phyloP scores from a whole-genome alignment of 805 yeast genomes.

The Yarrowia sp. region DNA sequence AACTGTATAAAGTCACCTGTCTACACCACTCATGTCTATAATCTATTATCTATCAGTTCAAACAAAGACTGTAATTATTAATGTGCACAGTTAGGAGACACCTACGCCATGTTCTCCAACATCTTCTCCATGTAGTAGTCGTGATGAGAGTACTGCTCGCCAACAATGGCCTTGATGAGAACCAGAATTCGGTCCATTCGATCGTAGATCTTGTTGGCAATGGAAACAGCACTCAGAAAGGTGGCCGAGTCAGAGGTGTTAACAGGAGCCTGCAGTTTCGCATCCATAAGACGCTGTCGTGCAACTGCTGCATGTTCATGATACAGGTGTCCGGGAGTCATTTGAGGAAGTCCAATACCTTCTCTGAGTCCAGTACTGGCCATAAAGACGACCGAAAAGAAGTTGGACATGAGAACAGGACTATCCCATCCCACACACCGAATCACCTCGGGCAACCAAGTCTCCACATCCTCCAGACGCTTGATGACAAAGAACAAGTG shows the following conservation, averaged over 20 bases:
- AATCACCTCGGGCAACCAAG: constrained; percentile 31
- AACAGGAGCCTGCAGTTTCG: neutral
- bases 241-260: constrained; percentile 32
- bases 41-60: neutral
- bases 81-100: too few relatives aligned
- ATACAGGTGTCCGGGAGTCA: constrained; percentile 35
- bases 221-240: constrained; percentile 31
- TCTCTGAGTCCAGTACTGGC: constrained; percentile 33
- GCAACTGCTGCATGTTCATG: constrained; percentile 16
- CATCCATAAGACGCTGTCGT: neutral
- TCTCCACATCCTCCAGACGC: constrained; percentile 31
- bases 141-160: constrained; percentile 37
- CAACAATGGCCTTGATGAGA: constrained; percentile 38
- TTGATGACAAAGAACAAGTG: constrained; percentile 34
- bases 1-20: too few relatives aligned
- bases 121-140: constrained; percentile 27
- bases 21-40: too few relatives aligned
- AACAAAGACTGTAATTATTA: neutral
- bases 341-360: constrained; percentile 36
- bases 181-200: constrained; percentile 36
- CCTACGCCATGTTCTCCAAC: neutral
- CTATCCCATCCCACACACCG: constrained; percentile 37
- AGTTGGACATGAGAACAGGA: constrained; percentile 33
- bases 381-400: constrained; percentile 38
- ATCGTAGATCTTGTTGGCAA: constrained; percentile 35